Percentiles rank a stretch among this genome's conserved stretches.
These are phyloP conservation scores for Macadamia integrifolia DNA, from an alignment of 164 flowering plant genomes.

Conservation along the genomic window DNA sequence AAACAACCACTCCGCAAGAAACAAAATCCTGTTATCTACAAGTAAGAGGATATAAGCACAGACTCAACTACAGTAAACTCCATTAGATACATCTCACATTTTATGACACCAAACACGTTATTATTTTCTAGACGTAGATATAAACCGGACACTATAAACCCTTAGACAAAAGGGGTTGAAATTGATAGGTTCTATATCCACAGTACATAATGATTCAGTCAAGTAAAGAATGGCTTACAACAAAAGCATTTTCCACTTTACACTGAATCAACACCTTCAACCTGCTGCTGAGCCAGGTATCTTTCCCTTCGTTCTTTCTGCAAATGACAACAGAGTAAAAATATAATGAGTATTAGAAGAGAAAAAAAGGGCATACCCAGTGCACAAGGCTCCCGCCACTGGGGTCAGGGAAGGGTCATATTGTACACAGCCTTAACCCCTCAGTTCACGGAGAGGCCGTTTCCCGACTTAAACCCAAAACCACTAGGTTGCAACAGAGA, in stretches of 20 bases:
- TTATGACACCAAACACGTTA: slow-evolving; percentile 10
- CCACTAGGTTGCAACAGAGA: too few relatives aligned
- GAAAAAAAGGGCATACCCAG: too few relatives aligned
- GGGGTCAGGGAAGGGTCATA: too few relatives aligned
- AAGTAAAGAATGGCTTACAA: slow-evolving; percentile 10
- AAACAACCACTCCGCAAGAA: too few relatives aligned
- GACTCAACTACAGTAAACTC: slow-evolving; percentile 8
- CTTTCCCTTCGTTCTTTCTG: slow-evolving; percentile 89
- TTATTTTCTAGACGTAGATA: slow-evolving; percentile 4
- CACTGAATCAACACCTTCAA: slow-evolving; percentile 69
- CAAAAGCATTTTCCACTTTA: slow-evolving; percentile 21
- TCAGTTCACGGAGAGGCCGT: too few relatives aligned
- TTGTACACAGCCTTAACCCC: too few relatives aligned
- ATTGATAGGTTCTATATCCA: slow-evolving; percentile 13
- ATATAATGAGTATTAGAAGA: slow-evolving; percentile 1
- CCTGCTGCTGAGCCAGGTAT: slow-evolving; percentile 84
- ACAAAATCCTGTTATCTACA: slow-evolving; percentile 19
- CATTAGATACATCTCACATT: slow-evolving; percentile 13
- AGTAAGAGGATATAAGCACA: background rate
- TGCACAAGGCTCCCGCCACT: too few relatives aligned
- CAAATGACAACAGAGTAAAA: background rate
- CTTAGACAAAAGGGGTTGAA: slow-evolving; percentile 2
- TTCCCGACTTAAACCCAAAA: too few relatives aligned
- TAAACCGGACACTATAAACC: slow-evolving; percentile 4
- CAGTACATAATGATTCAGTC: slow-evolving; percentile 5